phyloP scores from a whole-genome alignment of 192 early-diverging fungal genomes.

The Phycomyces blakesleeanus region DNA sequence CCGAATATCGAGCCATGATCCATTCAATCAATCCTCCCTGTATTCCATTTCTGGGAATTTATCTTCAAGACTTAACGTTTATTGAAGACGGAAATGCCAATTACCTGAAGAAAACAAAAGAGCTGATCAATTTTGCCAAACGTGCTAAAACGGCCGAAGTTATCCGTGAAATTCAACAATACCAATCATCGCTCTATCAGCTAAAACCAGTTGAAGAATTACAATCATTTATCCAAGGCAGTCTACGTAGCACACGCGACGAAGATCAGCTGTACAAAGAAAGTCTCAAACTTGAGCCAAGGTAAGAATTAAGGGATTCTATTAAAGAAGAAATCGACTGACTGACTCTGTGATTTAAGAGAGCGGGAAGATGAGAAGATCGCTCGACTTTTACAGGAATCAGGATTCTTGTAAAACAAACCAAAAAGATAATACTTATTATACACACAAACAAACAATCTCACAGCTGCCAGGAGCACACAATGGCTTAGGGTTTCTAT shows the following conservation, averaged over 20 bases:
- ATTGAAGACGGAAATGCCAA: constrained; percentile 87
- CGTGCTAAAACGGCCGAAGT: constrained; percentile 81
- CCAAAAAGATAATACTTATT: neutral
- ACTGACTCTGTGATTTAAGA: constrained; percentile 27
- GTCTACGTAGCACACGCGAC: constrained; percentile 64
- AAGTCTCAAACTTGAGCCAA: constrained; percentile 78
- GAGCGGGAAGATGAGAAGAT: constrained; percentile 82
- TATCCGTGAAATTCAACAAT: constrained; percentile 88
- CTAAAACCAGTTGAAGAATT: constrained; percentile 79
- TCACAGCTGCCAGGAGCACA: too few relatives aligned
- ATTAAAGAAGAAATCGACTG: too few relatives aligned
- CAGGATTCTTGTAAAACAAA: constrained; percentile 62
- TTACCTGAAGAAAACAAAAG: constrained; percentile 50
- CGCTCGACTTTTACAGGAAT: constrained; percentile 67
- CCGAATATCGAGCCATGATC: constrained; percentile 75
- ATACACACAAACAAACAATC: too few relatives aligned
- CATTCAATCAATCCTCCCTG: constrained; percentile 76
- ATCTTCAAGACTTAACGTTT: constrained; percentile 86
- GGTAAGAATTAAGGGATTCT: constrained; percentile 30
- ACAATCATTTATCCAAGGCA: constrained; percentile 67
- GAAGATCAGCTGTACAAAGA: constrained; percentile 75
- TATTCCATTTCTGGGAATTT: constrained; percentile 82
- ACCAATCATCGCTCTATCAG: constrained; percentile 76
- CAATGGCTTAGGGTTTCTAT: too few relatives aligned
- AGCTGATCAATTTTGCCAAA: constrained; percentile 93